phyloP scores from a whole-genome alignment of 2,329 filamentous ascomycete species.

The Trichoderma sp. region DNA sequence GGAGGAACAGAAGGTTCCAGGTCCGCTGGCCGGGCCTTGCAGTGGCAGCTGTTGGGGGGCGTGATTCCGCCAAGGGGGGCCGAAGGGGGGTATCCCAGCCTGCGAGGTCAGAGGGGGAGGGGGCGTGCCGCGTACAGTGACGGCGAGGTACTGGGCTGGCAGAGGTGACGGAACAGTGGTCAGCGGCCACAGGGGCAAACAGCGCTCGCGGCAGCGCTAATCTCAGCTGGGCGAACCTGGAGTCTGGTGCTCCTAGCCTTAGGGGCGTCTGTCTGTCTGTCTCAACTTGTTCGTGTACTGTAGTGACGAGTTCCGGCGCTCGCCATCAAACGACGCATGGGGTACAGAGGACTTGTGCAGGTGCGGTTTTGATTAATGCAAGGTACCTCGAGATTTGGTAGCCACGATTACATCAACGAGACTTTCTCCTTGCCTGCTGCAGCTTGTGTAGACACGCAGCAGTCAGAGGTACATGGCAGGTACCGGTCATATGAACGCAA shows the following conservation, averaged over 20 bases:
- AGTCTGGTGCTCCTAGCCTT: background rate
- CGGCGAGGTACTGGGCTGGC: background rate
- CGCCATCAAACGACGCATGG: background rate
- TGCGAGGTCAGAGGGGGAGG: background rate
- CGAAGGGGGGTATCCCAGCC: background rate
- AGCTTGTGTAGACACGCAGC: background rate
- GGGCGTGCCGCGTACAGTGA: background rate
- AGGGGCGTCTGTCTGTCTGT: background rate
- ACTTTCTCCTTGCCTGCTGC: background rate
- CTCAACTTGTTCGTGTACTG: no score
- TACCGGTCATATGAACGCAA: background rate
- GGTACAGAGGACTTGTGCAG: background rate
- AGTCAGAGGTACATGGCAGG: background rate
- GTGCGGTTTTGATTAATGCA: background rate
- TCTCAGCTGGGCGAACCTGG: conserved; percentile 16
- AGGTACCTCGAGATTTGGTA: background rate
- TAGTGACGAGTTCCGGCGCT: background rate
- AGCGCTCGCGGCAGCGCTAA: conserved; percentile 17
- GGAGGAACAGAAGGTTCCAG: background rate
- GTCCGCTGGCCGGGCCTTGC: background rate
- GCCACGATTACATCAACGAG: background rate
- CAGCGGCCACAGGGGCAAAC: conserved; percentile 17
- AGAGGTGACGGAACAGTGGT: background rate
- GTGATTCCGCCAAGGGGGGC: conserved; percentile 1
- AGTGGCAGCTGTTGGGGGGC: conserved; percentile 7